phyloP scores from a whole-genome alignment of 2,329 filamentous ascomycete genomes.

The Claviceps sp. region DNA sequence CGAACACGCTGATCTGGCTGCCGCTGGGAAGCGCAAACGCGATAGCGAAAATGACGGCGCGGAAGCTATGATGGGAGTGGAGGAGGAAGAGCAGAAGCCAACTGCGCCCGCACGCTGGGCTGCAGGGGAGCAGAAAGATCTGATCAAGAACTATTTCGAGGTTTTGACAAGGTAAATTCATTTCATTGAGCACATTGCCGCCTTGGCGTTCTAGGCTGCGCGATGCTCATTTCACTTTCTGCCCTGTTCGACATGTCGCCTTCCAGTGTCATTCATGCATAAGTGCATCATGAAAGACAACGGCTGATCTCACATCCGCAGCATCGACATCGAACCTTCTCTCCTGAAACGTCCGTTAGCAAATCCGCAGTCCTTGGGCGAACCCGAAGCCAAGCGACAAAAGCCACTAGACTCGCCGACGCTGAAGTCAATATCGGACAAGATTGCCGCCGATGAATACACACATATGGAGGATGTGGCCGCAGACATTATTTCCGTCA shows the following conservation, averaged over 20 bases:
- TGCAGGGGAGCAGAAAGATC: constrained; percentile 18
- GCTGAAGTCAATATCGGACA: constrained; percentile 37
- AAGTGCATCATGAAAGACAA: not conserved
- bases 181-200: constrained; percentile 1
- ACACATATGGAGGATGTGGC: constrained; percentile 52
- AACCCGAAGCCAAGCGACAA: constrained; percentile 47
- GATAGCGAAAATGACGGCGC: constrained; percentile 30
- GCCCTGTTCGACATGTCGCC: no score
- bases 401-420: constrained; percentile 35
- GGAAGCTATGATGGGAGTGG: constrained; percentile 15
- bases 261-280: not conserved
- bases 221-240: not conserved
- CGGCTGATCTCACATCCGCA: constrained; percentile 23
- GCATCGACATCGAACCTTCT: constrained; percentile 39
- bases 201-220: not conserved
- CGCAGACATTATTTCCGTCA: constrained; percentile 37
- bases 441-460: constrained; percentile 38
- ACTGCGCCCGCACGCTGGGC: constrained; percentile 12
- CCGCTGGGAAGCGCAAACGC: constrained; percentile 45
- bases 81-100: constrained; percentile 15
- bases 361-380: constrained; percentile 27
- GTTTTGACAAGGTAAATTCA: constrained; percentile 24
- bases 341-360: constrained; percentile 41
- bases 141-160: constrained; percentile 25
- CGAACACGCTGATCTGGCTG: constrained; percentile 17